Conservation (phyloP, 1,139 yeast species). For the Pneumocystis jirovecii region DNA sequence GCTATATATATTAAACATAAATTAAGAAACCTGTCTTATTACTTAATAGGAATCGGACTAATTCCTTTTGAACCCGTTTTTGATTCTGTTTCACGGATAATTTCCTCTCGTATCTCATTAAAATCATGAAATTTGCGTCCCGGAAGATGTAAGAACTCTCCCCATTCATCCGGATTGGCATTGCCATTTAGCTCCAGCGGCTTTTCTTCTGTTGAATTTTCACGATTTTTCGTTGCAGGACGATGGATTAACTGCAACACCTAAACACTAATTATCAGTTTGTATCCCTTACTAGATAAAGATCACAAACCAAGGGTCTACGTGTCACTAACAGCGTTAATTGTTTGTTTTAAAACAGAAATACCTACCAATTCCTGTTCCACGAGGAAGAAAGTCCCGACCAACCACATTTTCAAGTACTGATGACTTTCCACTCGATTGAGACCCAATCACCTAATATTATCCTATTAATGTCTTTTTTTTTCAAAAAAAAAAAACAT, state of each 20-base stretch:
- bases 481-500: background rate
- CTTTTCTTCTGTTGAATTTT: slow-evolving; percentile 14
- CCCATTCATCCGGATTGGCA: slow-evolving; percentile 90
- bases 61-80: slow-evolving; percentile 92
- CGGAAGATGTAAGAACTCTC: slow-evolving; percentile 89
- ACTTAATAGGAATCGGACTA: slow-evolving; percentile 80
- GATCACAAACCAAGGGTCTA: slow-evolving; percentile 52
- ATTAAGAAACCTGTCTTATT: background rate
- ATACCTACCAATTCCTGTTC: slow-evolving; percentile 22
- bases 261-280: slow-evolving; percentile 1
- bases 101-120: slow-evolving; percentile 81
- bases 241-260: slow-evolving; percentile 20
- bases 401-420: slow-evolving; percentile 91
- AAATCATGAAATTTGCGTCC: slow-evolving; percentile 77
- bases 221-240: slow-evolving; percentile 13
- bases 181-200: slow-evolving; percentile 28
- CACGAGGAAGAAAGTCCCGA: slow-evolving; percentile 86
- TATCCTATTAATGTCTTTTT: background rate
- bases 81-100: slow-evolving; percentile 84
- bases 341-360: background rate
- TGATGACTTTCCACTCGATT: slow-evolving; percentile 85
- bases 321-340: slow-evolving; percentile 83
- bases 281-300: no score
- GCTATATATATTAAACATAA: background rate
- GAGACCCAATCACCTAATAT: slow-evolving; percentile 54